Evolutionary conservation across 164 flowering plant genomes (phyloP).

Genomic region (Sextonia rubra): DNA sequence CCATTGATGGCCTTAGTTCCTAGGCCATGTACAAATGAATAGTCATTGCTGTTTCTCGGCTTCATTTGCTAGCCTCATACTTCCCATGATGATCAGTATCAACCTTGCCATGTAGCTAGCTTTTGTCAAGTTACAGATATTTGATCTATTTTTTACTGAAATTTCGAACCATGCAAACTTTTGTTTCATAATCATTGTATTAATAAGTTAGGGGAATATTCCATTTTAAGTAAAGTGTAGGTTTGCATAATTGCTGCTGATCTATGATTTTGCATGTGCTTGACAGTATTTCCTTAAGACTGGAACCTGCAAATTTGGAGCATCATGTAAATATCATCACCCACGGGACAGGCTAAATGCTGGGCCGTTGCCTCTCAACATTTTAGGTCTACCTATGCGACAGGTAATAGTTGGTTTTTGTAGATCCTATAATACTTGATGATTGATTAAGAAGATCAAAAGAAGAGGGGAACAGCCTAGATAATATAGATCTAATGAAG

Average conservation of each 20-base stretch:
- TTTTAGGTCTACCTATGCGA: slow-evolving; percentile 58
- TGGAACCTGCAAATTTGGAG: slow-evolving; percentile 68
- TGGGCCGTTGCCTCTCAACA: slow-evolving; percentile 47
- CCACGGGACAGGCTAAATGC: slow-evolving; percentile 56
- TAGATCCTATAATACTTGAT: background rate
- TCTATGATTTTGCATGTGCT: slow-evolving; percentile 6
- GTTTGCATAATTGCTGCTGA: background rate
- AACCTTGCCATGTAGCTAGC: no score
- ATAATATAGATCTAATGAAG: background rate
- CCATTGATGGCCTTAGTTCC: no score
- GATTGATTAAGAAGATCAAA: background rate
- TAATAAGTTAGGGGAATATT: no score
- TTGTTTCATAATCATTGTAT: no score
- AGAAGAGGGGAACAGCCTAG: no score
- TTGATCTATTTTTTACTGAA: no score
- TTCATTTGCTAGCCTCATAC: no score
- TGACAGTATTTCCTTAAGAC: slow-evolving; percentile 70
- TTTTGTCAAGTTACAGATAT: no score
- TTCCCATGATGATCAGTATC: no score
- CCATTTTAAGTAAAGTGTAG: background rate
- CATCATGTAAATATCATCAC: slow-evolving; percentile 71
- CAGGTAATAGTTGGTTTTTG: slow-evolving; percentile 38
- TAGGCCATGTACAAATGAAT: no score
- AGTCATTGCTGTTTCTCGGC: no score
- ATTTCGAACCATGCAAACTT: no score